These are phyloP conservation scores for Myxozyma monticola DNA, from an alignment of 805 yeast species.

Conservation along the genomic window DNA sequence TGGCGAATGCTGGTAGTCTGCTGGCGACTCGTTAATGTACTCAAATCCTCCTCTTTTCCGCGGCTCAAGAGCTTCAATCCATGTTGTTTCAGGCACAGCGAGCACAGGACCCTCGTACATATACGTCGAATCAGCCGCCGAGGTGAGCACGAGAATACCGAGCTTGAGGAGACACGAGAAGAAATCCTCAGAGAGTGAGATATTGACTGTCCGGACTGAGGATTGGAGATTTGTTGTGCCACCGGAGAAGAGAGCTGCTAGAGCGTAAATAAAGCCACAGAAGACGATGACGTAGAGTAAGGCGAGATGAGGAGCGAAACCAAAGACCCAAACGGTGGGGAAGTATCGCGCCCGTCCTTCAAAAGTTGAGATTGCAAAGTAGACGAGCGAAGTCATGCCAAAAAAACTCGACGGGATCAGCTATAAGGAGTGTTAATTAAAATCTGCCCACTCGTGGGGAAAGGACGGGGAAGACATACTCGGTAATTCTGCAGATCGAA, in stretches of 20 bases:
- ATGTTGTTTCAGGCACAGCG: slow-evolving; percentile 52
- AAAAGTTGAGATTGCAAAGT: slow-evolving; percentile 46
- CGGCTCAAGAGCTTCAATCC: slow-evolving; percentile 46
- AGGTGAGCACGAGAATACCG: slow-evolving; percentile 64
- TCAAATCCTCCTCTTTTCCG: slow-evolving; percentile 23
- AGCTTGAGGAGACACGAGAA: slow-evolving; percentile 59
- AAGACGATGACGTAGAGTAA: slow-evolving; percentile 51
- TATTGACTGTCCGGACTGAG: slow-evolving; percentile 38
- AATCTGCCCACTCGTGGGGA: neutral
- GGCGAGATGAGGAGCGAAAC: slow-evolving; percentile 67
- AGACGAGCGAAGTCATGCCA: slow-evolving; percentile 54
- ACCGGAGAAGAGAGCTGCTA: slow-evolving; percentile 63
- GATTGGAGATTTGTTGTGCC: slow-evolving; percentile 44
- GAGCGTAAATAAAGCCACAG: slow-evolving; percentile 54
- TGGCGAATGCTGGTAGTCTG: neutral
- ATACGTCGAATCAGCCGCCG: slow-evolving; percentile 66
- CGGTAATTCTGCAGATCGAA: slow-evolving; percentile 55
- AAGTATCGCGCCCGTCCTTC: slow-evolving; percentile 48
- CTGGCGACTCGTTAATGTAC: slow-evolving; percentile 19
- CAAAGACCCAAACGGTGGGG: slow-evolving; percentile 57
- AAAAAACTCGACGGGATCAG: slow-evolving; percentile 63
- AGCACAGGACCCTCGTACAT: slow-evolving; percentile 57
- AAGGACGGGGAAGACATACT: slow-evolving; percentile 9
- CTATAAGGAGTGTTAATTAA: slow-evolving; percentile 8
- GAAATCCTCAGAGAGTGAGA: slow-evolving; percentile 60